A percentile compares a stretch with the other conserved stretches of the same genome.
Conservation (phyloP, 345 rosid species). For the Brassica carinata region DNA sequence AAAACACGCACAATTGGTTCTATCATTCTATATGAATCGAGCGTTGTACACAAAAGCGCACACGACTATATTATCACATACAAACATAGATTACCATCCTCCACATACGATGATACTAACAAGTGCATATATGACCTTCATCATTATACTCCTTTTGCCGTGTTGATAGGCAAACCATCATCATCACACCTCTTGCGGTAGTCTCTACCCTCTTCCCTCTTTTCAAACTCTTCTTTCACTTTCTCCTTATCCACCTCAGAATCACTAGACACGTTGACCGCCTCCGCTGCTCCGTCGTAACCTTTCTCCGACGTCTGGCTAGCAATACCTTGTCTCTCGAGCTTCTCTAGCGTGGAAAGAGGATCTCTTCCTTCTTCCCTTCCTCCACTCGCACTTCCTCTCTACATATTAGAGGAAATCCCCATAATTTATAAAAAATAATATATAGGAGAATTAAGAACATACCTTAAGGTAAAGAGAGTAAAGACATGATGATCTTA, state of each 20-base stretch:
- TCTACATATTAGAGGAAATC: conserved; percentile 1
- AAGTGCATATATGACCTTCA: not conserved
- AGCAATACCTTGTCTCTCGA: conserved; percentile 41
- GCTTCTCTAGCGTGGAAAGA: conserved; percentile 49
- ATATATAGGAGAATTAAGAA: not conserved
- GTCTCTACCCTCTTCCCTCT: conserved; percentile 36
- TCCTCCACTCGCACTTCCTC: conserved; percentile 35
- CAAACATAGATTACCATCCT: not conserved
- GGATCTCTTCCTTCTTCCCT: conserved; percentile 47
- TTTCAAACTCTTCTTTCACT: conserved; percentile 28
- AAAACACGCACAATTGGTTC: not conserved
- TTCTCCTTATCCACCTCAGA: conserved; percentile 20
- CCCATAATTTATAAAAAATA: not conserved
- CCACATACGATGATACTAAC: not conserved
- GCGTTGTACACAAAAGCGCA: too few relatives aligned
- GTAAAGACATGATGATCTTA: conserved; percentile 23
- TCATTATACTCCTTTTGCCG: conserved; percentile 25
- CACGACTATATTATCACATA: not conserved
- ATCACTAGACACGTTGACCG: conserved; percentile 24
- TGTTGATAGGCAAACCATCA: conserved; percentile 38
- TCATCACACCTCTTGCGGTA: conserved; percentile 11
- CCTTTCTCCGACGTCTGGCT: conserved; percentile 48
- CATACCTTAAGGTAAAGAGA: conserved; percentile 23
- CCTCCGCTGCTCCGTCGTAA: conserved; percentile 37
- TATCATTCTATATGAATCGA: too few relatives aligned